Conservation (phyloP, 352 stramenopile species). For the Blastocystis sp. region DNA sequence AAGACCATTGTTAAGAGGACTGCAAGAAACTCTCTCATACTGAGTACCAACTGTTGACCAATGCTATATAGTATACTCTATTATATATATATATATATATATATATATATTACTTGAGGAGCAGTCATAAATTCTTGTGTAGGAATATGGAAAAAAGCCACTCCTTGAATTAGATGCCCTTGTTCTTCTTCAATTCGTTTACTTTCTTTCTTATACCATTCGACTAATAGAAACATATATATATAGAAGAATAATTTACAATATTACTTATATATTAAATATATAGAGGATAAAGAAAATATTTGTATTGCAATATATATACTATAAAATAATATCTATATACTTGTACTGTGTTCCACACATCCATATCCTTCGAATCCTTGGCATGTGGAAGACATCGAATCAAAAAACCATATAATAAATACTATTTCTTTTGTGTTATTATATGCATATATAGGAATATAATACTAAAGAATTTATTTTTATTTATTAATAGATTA, state of each 20-base stretch:
- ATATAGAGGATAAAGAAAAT: too few relatives aligned
- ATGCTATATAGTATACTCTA: too few relatives aligned
- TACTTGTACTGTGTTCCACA: background rate
- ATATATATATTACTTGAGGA: slow-evolving; percentile 19
- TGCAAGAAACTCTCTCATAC: slow-evolving; percentile 8
- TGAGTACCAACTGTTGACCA: slow-evolving; percentile 9
- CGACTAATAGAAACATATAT: too few relatives aligned
- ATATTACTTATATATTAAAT: too few relatives aligned
- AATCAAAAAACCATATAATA: slow-evolving; percentile 32
- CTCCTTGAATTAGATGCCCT: background rate
- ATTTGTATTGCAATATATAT: too few relatives aligned
- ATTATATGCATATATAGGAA: slow-evolving; percentile 6
- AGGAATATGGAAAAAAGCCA: slow-evolving; percentile 30
- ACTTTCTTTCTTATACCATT: slow-evolving; percentile 4
- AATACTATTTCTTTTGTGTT: slow-evolving; percentile 21
- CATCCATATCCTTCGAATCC: slow-evolving; percentile 9
- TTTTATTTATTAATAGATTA: background rate
- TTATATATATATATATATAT: too few relatives aligned
- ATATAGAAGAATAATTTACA: too few relatives aligned
- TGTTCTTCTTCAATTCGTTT: slow-evolving; percentile 8
- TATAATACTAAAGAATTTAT: background rate
- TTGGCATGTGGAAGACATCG: background rate
- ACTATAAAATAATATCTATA: too few relatives aligned
- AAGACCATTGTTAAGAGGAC: slow-evolving; percentile 13
- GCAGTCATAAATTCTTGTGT: slow-evolving; percentile 22